Conservation (phyloP, 192 early-diverging fungal species). For the Funneliformis mosseae region DNA sequence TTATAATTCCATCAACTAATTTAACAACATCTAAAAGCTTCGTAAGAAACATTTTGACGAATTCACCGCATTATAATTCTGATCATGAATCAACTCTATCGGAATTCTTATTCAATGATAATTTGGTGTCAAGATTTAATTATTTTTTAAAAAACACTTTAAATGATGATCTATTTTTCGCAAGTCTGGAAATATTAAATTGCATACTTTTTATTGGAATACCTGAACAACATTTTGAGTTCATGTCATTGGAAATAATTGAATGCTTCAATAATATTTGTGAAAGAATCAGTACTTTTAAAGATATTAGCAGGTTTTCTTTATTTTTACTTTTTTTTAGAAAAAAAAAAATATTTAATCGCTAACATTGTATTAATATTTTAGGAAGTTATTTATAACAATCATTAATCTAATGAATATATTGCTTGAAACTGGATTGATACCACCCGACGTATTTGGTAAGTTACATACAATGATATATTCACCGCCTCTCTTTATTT, state of each 20-base stretch:
- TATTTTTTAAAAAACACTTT: not conserved
- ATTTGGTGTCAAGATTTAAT: not conserved
- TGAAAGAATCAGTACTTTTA: not conserved
- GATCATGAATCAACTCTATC: not conserved
- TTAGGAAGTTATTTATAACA: not conserved
- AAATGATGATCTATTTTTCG: conserved; percentile 28
- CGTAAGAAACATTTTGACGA: not conserved
- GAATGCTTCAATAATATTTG: conserved; percentile 9
- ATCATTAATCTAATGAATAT: not conserved
- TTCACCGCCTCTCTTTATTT: too few species aligned
- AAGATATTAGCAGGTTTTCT: not conserved
- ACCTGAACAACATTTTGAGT: not conserved
- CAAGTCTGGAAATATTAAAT: not conserved
- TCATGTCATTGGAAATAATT: not conserved
- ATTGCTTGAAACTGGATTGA: not conserved
- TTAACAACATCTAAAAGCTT: not conserved
- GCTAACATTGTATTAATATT: not conserved
- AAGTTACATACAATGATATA: not conserved
- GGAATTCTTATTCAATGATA: not conserved
- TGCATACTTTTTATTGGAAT: not conserved
- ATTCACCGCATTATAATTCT: not conserved
- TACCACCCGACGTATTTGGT: not conserved
- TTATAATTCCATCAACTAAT: too few species aligned
- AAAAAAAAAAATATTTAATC: not conserved
- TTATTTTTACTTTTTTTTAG: conserved; percentile 11